Evolutionary conservation across 345 rosid genomes (phyloP), one percentile per base, ranked within the genome.

Genomic region (Eucalyptus curtisii): DNA sequence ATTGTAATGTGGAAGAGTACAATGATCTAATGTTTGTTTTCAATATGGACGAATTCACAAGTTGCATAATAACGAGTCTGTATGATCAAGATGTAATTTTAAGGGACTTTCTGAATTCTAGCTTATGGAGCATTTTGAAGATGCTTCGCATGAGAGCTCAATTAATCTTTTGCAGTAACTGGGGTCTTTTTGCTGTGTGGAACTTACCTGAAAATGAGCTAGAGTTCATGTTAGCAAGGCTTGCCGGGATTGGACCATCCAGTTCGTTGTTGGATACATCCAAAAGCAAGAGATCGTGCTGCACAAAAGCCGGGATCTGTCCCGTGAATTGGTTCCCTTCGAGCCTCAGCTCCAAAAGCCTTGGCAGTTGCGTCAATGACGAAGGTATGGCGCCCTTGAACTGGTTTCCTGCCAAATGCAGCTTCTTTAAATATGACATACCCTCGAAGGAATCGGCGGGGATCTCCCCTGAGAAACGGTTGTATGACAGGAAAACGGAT

Each of bases 281-380:
- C 50, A 96, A 90, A 13, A 68, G 33, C 33, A 66, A 25, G 42
- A 94, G 90, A 8, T 31, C 71, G 44, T 90, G 53, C 37, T 90
- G 90, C 17, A 40, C 47, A 76, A 96, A 96, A 48, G 94, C 90
- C 1, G 99, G 99, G 49, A 96, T 89, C 19, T 61, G 14, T 42
- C 99, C 98, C 1, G 87, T 90, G 90, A 98, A 97, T 44, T 86
- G 89, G 91, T 98, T 98, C 13, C 92, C 93, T 3, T 95, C 97
- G 53, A 98, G 93, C 80, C 93, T 90, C 87, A 97, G 89, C 30
- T 92, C 95, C 76, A 92, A 16, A 68, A 97, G 95, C 93, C 91
- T 95, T 6, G 96, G 90, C 90, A 93, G 57, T 19, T 85, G 48
- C 13, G 91, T 71, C 68, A 98, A 85, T 5, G 98, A 97, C 4